phyloP scores from a whole-genome alignment of 2,329 filamentous ascomycete genomes.

The Penicillium sp. region DNA sequence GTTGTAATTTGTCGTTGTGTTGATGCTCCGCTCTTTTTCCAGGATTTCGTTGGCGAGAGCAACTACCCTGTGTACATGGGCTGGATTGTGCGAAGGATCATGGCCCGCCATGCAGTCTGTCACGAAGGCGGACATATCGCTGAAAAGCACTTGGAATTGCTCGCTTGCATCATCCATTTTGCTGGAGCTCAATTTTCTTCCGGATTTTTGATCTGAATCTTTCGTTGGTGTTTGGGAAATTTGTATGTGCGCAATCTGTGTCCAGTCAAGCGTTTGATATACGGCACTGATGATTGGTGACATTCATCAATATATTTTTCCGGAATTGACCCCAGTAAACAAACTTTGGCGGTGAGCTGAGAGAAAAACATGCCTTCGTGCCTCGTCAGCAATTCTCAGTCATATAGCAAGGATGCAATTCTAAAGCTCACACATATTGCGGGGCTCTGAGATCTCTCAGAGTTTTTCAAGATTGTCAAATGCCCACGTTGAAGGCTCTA shows the following conservation, averaged over 20 bases:
- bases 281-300: background rate
- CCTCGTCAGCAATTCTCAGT: too few species aligned
- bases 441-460: too few species aligned
- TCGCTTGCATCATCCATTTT: conserved; percentile 18
- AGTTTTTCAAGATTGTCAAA: too few species aligned
- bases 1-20: conserved; percentile 47
- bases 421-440: background rate
- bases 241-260: background rate
- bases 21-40: conserved; percentile 43
- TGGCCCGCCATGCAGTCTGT: conserved; percentile 70
- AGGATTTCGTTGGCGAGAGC: conserved; percentile 70
- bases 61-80: conserved; percentile 78
- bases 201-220: background rate
- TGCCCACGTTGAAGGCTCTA: too few species aligned
- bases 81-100: conserved; percentile 86
- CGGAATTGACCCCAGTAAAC: conserved; percentile 12
- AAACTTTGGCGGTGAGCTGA: conserved; percentile 14
- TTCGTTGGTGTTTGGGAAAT: background rate
- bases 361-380: background rate
- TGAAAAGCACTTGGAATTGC: conserved; percentile 50
- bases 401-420: too few species aligned
- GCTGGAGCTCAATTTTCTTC: background rate
- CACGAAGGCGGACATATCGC: conserved; percentile 63
- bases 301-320: background rate
- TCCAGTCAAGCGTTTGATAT: background rate